Evolutionary conservation across 163 green algal species (phyloP).

Genomic region (Chlamydomonas reinhardtii): DNA sequence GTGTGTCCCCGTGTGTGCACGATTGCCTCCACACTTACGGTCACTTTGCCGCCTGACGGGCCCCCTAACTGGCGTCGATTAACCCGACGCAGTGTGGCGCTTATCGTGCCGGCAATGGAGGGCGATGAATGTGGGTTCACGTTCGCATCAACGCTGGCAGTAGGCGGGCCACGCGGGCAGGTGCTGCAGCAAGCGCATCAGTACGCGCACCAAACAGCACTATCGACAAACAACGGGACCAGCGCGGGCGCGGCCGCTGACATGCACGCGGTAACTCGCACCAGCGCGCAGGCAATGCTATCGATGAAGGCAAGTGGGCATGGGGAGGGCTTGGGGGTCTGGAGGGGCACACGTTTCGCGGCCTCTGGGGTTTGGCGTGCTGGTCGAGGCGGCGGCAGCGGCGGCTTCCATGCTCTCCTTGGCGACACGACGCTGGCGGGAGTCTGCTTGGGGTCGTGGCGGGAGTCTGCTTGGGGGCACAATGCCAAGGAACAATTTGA

Average conservation of each 20-base stretch:
- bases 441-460: too few species aligned
- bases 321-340: too few species aligned
- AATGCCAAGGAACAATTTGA: too few species aligned
- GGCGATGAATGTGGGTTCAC: not conserved
- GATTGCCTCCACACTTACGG: too few species aligned
- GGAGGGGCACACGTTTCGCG: not conserved
- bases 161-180: not conserved
- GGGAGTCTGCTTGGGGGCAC: too few species aligned
- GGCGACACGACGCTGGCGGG: too few species aligned
- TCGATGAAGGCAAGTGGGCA: not conserved
- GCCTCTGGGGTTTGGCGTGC: too few species aligned
- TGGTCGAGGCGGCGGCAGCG: too few species aligned
- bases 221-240: not conserved
- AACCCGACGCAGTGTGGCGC: not conserved
- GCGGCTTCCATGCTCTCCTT: too few species aligned
- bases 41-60: too few species aligned
- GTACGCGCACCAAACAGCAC: not conserved
- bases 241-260: not conserved
- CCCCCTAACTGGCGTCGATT: not conserved
- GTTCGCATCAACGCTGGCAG: not conserved
- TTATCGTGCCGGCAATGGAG: not conserved
- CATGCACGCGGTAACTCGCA: not conserved
- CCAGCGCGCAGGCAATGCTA: not conserved
- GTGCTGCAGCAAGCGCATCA: slow-evolving; percentile 9
- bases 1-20: too few species aligned